Conservation (phyloP, 2,329 filamentous ascomycete species). For the Fusarium torulosum region DNA sequence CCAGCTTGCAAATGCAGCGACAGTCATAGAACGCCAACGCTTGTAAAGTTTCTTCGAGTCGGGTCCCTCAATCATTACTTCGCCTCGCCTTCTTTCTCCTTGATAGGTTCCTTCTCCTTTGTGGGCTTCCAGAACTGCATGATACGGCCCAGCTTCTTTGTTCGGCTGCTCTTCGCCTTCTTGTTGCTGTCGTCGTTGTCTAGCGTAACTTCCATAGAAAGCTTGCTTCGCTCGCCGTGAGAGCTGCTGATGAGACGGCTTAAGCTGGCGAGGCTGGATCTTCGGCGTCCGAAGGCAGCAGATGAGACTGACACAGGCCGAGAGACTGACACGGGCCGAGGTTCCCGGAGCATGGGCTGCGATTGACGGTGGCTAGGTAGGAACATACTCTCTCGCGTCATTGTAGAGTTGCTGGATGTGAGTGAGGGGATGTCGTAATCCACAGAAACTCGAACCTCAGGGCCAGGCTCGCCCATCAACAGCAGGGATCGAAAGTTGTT, state of each 20-base stretch:
- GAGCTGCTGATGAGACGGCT: constrained; percentile 81
- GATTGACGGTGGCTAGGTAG: constrained; percentile 61
- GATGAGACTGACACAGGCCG: constrained; percentile 73
- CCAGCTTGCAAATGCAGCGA: constrained; percentile 55
- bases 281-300: constrained; percentile 74
- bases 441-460: constrained; percentile 77
- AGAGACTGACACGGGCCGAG: constrained; percentile 73
- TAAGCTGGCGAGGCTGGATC: constrained; percentile 81
- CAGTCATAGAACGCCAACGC: constrained; percentile 35
- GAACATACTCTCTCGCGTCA: constrained; percentile 75
- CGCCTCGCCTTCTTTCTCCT: constrained; percentile 56
- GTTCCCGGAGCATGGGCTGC: constrained; percentile 63
- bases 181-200: constrained; percentile 67
- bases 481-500: constrained; percentile 77
- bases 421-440: constrained; percentile 78
- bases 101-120: constrained; percentile 65
- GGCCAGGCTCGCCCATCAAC: constrained; percentile 76
- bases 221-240: constrained; percentile 80
- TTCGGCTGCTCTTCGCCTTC: constrained; percentile 71
- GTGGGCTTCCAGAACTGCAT: constrained; percentile 83
- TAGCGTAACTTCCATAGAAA: constrained; percentile 74
- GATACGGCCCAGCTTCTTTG: constrained; percentile 78
- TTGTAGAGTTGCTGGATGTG: constrained; percentile 82
- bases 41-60: constrained; percentile 21
- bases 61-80: constrained; percentile 35